Percentiles rank a stretch among this genome's conserved stretches.
phyloP scores from a whole-genome alignment of 306 rosid genomes.

The Dryas octopetala region DNA sequence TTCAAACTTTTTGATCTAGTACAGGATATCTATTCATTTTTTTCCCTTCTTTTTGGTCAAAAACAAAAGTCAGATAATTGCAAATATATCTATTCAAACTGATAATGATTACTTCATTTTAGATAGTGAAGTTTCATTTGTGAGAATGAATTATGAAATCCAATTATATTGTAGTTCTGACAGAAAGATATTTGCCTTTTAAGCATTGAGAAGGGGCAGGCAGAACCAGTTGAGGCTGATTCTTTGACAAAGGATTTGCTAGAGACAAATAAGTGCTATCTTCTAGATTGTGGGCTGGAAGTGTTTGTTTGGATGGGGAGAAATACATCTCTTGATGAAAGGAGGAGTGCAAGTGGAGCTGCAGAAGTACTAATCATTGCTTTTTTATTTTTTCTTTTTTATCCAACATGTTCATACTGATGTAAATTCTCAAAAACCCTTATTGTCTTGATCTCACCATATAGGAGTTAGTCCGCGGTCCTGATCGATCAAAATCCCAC shows the following conservation, averaged over 20 bases:
- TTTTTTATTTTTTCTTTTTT: neutral
- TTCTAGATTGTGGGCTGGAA: constrained; percentile 84
- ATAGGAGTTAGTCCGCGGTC: constrained; percentile 60
- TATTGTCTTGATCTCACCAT: constrained; percentile 27
- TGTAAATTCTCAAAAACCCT: constrained; percentile 29
- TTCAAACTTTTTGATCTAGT: constrained; percentile 4
- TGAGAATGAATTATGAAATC: constrained; percentile 21
- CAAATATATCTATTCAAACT: neutral
- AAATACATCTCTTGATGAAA: constrained; percentile 80
- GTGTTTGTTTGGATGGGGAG: constrained; percentile 94
- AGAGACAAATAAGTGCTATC: constrained; percentile 74
- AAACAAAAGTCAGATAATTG: neutral
- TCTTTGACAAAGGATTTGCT: constrained; percentile 75
- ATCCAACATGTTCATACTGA: constrained; percentile 22
- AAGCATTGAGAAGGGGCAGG: constrained; percentile 75
- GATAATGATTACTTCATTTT: neutral
- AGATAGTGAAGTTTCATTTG: constrained; percentile 17
- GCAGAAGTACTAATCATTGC: constrained; percentile 64
- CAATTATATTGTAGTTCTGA: constrained; percentile 16
- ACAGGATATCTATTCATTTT: neutral
- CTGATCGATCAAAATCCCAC: constrained; percentile 62
- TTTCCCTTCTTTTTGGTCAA: neutral
- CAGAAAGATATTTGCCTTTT: constrained; percentile 32
- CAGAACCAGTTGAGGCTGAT: constrained; percentile 63
- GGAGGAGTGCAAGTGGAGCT: constrained; percentile 77